Evolutionary conservation across 768 basidiomycete species (phyloP).

Genomic region (Boletus vinaceobasis): DNA sequence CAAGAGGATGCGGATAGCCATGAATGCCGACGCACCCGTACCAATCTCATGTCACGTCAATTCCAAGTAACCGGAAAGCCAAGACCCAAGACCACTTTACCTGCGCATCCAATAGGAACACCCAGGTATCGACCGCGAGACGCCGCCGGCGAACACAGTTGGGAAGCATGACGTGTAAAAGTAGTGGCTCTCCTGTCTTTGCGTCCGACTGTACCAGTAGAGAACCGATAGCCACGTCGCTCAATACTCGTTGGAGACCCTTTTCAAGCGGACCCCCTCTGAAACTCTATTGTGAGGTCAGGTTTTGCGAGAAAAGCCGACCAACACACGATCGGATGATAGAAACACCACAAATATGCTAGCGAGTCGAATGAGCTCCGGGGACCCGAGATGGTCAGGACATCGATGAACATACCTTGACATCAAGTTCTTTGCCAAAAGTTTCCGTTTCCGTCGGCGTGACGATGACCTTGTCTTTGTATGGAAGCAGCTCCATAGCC

Average conservation of each 20-base stretch:
- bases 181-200: slow-evolving; percentile 79
- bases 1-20: slow-evolving; percentile 90
- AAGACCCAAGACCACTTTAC: slow-evolving; percentile 33
- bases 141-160: slow-evolving; percentile 62
- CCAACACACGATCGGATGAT: slow-evolving; percentile 78
- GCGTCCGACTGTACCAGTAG: slow-evolving; percentile 88
- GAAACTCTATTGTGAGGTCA: slow-evolving; percentile 6
- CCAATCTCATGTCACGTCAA: slow-evolving; percentile 60
- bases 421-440: slow-evolving; percentile 59
- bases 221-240: slow-evolving; percentile 83
- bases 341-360: slow-evolving; percentile 84
- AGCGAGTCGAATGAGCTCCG: background rate
- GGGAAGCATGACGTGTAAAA: slow-evolving; percentile 82
- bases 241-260: slow-evolving; percentile 85
- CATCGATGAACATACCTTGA: slow-evolving; percentile 42
- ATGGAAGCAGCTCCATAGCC: slow-evolving; percentile 82
- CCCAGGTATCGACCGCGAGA: slow-evolving; percentile 67
- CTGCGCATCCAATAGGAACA: slow-evolving; percentile 89
- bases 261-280: slow-evolving; percentile 90
- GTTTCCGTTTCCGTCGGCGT: slow-evolving; percentile 64
- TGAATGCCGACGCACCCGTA: slow-evolving; percentile 89
- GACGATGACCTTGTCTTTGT: slow-evolving; percentile 50
- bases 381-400: background rate
- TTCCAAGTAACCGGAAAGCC: background rate
- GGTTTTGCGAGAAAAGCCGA: background rate